Conservation (phyloP, 164 flowering plant genomes). For the Cinnamomum chago region DNA sequence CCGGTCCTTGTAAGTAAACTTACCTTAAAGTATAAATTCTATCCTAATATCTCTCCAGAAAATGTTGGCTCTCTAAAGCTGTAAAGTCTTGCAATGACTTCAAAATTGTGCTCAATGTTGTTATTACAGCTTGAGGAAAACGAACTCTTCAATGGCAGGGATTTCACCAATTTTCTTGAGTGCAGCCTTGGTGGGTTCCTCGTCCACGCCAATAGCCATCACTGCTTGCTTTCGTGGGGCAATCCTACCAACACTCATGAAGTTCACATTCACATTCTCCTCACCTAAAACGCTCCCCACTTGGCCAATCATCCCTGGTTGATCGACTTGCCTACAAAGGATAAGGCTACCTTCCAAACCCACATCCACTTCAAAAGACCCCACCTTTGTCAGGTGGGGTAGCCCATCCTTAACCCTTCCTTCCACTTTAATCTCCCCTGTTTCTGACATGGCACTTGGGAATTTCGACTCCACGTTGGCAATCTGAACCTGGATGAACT, state of each 20-base stretch:
- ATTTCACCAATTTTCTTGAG: conserved; percentile 59
- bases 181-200: conserved; percentile 51
- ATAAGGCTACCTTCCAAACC: conserved; percentile 69
- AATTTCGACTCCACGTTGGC: conserved; percentile 60
- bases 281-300: conserved; percentile 66
- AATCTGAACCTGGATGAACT: conserved; percentile 61
- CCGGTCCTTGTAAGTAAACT: neutral
- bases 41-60: neutral
- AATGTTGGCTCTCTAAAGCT: neutral
- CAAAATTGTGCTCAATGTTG: conserved; percentile 17
- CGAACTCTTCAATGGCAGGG: conserved; percentile 63
- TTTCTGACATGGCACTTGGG: conserved; percentile 45
- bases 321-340: conserved; percentile 70
- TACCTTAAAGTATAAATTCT: neutral
- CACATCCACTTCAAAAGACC: conserved; percentile 63
- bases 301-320: conserved; percentile 76
- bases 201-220: conserved; percentile 82
- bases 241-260: conserved; percentile 71
- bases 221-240: conserved; percentile 45
- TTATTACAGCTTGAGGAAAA: conserved; percentile 54
- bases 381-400: conserved; percentile 56
- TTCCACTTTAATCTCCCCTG: conserved; percentile 46
- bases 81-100: neutral
- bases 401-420: conserved; percentile 58
- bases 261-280: conserved; percentile 56